Conservation (phyloP, 257 asterid genomes). For the Solanum paucissectum region DNA sequence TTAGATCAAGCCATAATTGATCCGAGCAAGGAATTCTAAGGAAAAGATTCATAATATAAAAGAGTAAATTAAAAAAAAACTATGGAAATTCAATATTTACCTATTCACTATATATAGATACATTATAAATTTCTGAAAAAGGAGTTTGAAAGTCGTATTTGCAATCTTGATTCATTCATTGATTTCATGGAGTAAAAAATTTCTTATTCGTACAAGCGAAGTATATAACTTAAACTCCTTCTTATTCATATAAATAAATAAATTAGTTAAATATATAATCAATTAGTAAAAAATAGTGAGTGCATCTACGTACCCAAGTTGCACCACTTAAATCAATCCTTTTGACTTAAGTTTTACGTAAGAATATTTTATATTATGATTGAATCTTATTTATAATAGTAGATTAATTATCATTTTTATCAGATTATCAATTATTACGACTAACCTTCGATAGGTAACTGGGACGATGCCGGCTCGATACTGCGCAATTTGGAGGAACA, state of each 20-base stretch:
- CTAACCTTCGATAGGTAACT: conserved; percentile 22
- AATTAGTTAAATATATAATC: neutral
- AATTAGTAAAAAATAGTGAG: neutral
- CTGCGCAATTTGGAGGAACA: conserved; percentile 23
- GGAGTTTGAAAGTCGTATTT: neutral
- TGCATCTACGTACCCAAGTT: neutral
- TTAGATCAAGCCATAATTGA: neutral
- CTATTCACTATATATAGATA: too few species aligned
- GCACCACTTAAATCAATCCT: neutral
- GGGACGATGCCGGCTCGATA: conserved; percentile 28
- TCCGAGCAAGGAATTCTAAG: neutral
- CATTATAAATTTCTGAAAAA: neutral
- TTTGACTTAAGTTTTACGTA: neutral
- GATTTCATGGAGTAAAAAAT: too few species aligned
- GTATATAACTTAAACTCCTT: neutral
- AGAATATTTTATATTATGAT: neutral
- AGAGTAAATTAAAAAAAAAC: neutral
- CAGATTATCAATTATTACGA: neutral
- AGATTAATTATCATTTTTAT: neutral
- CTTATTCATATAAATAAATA: too few species aligned
- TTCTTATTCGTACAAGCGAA: rapidly evolving
- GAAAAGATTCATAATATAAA: neutral
- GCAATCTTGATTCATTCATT: neutral
- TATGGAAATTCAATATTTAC: neutral
- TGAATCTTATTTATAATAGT: neutral